phyloP scores from a whole-genome alignment of 2,329 filamentous ascomycete genomes.

The Cladorrhinum sp. region DNA sequence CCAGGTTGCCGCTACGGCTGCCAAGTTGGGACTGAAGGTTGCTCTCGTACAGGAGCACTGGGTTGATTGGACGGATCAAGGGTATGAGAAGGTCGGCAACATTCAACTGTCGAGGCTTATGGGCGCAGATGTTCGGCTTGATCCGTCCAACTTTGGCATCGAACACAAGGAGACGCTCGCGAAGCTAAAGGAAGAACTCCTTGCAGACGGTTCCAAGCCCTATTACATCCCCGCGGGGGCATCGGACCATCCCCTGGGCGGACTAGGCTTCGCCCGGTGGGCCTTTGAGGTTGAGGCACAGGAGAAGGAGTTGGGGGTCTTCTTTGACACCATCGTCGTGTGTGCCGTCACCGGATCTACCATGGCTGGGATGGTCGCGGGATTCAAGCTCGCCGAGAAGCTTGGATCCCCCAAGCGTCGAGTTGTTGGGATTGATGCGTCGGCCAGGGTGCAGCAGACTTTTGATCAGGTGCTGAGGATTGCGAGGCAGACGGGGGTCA shows the following conservation, averaged over 20 bases:
- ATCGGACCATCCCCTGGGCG: constrained; percentile 67
- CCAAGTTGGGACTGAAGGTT: constrained; percentile 53
- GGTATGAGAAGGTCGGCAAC: constrained; percentile 65
- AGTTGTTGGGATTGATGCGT: constrained; percentile 66
- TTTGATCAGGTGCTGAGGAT: constrained; percentile 65
- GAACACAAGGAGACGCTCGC: constrained; percentile 63
- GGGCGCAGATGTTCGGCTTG: constrained; percentile 61
- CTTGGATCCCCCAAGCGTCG: constrained; percentile 44
- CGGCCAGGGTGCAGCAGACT: constrained; percentile 58
- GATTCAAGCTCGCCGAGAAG: constrained; percentile 62
- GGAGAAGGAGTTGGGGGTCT: constrained; percentile 58
- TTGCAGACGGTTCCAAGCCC: constrained; percentile 53
- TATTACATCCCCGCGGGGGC: constrained; percentile 72
- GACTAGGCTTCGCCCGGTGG: constrained; percentile 68
- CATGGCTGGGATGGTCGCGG: constrained; percentile 68
- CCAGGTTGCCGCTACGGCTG: constrained; percentile 61
- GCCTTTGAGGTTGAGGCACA: constrained; percentile 65
- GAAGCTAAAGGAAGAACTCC: constrained; percentile 52
- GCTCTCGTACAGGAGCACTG: constrained; percentile 65
- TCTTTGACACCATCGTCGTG: constrained; percentile 66
- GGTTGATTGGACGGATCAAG: constrained; percentile 59
- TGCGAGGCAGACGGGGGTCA: constrained; percentile 58
- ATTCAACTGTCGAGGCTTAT: constrained; percentile 67
- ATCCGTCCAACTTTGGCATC: constrained; percentile 62
- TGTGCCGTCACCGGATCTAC: constrained; percentile 71